phyloP scores from a whole-genome alignment of 345 rosid species.

The Draba incana region DNA sequence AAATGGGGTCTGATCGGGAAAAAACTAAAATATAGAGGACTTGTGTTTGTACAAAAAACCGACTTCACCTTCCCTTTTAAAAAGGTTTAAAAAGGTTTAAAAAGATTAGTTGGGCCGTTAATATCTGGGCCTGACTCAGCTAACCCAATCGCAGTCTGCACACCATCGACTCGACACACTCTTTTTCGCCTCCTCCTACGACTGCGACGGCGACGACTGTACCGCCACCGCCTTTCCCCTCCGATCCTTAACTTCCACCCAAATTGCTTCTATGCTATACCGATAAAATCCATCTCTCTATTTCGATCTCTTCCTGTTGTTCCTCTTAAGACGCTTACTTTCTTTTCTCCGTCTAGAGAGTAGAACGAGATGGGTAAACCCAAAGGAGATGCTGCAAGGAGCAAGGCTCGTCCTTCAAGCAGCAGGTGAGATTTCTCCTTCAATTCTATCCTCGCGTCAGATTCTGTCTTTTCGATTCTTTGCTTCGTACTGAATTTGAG shows the following conservation, averaged over 20 bases:
- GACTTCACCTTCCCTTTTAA: not conserved
- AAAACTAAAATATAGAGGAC: not conserved
- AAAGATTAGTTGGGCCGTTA: conserved; percentile 18
- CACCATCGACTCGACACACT: conserved; percentile 7
- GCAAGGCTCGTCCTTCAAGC: conserved; percentile 94
- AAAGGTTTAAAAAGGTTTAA: too few relatives aligned
- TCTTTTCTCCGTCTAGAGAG: not conserved
- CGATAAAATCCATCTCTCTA: conserved; percentile 17
- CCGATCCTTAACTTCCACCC: conserved; percentile 22
- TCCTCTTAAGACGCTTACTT: not conserved
- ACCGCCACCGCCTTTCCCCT: conserved; percentile 30
- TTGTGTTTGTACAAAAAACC: not conserved
- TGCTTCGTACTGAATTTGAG: conserved; percentile 27
- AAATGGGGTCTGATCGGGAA: not conserved
- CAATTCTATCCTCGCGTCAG: not conserved
- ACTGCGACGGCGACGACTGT: conserved; percentile 33
- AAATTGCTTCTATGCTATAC: not conserved
- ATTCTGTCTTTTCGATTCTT: not conserved
- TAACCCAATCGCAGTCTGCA: conserved; percentile 1
- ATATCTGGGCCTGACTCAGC: conserved; percentile 11
- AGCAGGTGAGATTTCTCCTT: conserved; percentile 59
- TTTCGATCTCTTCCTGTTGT: not conserved
- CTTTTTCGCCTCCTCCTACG: not conserved
- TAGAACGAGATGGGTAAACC: conserved; percentile 65
- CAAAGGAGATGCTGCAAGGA: conserved; percentile 78